Evolutionary conservation across 1,284 basidiomycete species (phyloP).

Genomic region (Kwoniella shivajii): DNA sequence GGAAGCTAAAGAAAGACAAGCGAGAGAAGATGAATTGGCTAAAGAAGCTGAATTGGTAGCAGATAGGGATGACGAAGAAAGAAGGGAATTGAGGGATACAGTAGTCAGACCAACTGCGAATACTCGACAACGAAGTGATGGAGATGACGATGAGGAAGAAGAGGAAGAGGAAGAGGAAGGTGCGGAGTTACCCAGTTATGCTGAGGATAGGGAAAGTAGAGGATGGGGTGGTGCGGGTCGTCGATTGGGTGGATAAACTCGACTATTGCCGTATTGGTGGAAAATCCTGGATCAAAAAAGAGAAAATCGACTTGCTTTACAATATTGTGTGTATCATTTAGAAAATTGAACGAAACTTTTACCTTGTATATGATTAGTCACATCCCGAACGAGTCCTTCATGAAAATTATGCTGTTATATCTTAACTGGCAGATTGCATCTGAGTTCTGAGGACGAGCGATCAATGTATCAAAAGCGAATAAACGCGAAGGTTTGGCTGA

Average conservation of each 20-base stretch:
- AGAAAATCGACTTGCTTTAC: too few species aligned
- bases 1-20: slow-evolving; percentile 14
- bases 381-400: too few species aligned
- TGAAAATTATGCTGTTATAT: too few species aligned
- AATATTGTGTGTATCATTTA: too few species aligned
- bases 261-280: too few species aligned
- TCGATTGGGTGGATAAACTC: slow-evolving; percentile 7
- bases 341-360: too few species aligned
- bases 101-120: slow-evolving; percentile 3
- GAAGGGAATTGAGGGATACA: slow-evolving; percentile 13
- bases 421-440: too few species aligned
- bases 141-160: slow-evolving; percentile 2
- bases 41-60: slow-evolving; percentile 14
- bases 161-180: slow-evolving; percentile 22
- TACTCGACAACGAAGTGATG: neutral
- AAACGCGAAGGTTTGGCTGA: too few species aligned
- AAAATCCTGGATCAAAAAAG: too few species aligned
- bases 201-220: slow-evolving; percentile 13
- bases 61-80: slow-evolving; percentile 10
- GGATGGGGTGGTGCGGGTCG: slow-evolving; percentile 15
- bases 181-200: slow-evolving; percentile 16
- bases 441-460: too few species aligned
- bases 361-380: too few species aligned
- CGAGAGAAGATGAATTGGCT: slow-evolving; percentile 10
- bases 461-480: too few species aligned